Base-by-base conservation (phyloP, 805 yeast genomes). In the Yueomyces sp. region DNA sequence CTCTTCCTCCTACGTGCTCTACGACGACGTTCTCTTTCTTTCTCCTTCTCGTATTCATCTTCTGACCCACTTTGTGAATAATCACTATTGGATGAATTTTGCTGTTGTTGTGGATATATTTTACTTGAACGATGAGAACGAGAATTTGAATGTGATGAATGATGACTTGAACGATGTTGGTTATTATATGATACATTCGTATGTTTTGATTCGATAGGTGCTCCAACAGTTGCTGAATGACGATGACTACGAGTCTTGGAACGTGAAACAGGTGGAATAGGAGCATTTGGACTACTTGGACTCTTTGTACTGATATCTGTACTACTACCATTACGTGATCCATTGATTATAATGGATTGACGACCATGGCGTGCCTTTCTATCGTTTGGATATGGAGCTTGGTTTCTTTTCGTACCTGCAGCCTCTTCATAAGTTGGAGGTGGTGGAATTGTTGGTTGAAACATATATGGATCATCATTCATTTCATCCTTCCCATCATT, bases 41-140 rank as follows among this genome's bases (percentile, higher is more conserved):
- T 42, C 26, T 38, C 42, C 19, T 36, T 12, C n/a, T 45, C 77
- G 2, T 84, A 78, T 26, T 50, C 49, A 38, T 52, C 56, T 29
- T 50, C 52, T 39, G 52, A 52, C 4, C n/a, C 5, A 34, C 37
- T n/a, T 30, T 6, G 9, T 6, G 9, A 30, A 6, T 6, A 30
- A 30, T 9, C 9, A 30, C 6, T 9, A 6, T 30, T 9, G 9
- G 9, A 6, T 30, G 6, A 6, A 30, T 9, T 30, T 30, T 9
- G 9, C 6, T 9, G 6, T 6, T 6, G 6, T 6, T 6, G 33
- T 30, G 6, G 9, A 30, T 30, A 6, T 9, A 6, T 30, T 9
- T 30, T 9, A 6, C 9, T 30, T 30, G 33, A 9, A 6, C 9
- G 33, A 6, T 30, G 6, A 6, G 33, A 9, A 30, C 9, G 33